phyloP scores from a whole-genome alignment of 164 flowering plant genomes.

The Amborella trichopoda region DNA sequence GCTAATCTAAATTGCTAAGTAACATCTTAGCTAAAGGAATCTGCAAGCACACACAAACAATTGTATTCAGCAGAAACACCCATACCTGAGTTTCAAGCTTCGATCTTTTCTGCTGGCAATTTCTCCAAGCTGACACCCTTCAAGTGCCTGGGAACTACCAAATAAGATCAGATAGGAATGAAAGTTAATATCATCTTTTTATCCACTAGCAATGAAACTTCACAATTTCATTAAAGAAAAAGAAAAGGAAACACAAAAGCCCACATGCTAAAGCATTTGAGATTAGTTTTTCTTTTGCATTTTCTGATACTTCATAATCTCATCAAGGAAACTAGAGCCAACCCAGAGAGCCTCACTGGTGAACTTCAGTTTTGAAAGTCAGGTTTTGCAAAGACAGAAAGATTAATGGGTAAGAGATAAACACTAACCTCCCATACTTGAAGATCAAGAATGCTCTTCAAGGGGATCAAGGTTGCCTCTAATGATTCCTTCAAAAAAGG shows the following conservation, averaged over 20 bases:
- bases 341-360: too few relatives aligned
- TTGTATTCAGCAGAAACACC: not conserved
- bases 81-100: conserved; percentile 87
- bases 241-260: too few relatives aligned
- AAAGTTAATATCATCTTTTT: not conserved
- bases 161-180: not conserved
- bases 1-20: too few relatives aligned
- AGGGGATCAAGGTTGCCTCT: conserved; percentile 92
- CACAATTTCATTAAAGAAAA: too few relatives aligned
- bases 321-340: too few relatives aligned
- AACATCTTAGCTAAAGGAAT: too few relatives aligned
- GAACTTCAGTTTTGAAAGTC: too few relatives aligned
- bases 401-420: not conserved
- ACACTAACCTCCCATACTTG: conserved; percentile 77
- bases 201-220: too few relatives aligned
- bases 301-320: not conserved
- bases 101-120: conserved; percentile 54
- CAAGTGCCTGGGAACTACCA: conserved; percentile 63
- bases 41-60: too few relatives aligned
- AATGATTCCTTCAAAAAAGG: conserved; percentile 86
- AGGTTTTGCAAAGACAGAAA: not conserved
- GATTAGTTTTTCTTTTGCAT: not conserved
- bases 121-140: conserved; percentile 88
- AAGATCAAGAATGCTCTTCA: conserved; percentile 66
- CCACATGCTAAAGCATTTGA: too few relatives aligned